Evolutionary conservation across 2,329 filamentous ascomycete species (phyloP), one percentile per base, ranked within the genome.

Genomic region (Myriosclerotinia scirpicola): DNA sequence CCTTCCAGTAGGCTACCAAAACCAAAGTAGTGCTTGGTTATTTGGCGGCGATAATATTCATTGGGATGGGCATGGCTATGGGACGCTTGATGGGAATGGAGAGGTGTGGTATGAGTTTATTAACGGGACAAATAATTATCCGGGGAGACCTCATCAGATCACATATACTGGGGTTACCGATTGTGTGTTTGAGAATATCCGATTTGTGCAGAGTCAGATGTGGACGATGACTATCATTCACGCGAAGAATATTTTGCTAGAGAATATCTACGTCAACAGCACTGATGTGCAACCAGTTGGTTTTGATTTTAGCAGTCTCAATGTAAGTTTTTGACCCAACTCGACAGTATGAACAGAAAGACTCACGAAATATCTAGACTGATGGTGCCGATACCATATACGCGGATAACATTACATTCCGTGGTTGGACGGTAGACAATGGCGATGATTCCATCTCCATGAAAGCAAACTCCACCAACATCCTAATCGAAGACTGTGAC

Each of bases 161-260:
- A 85, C 82, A 22, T 80, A 87, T 71, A 80, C 76, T 22, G 54
- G 63, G 6, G 76, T 78, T 3, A 77, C 83, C 4, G 81, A 86
- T 71, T 81, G 81, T 0, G 73, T 81, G 4, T 77, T 87, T 15
- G 75, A 77, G 48, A 79, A 82, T 3, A 67, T 87, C 20, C 77
- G 78, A 2, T 86, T 85, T 69, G 75, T 87, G 9, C 81, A 84
- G 68, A 84, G 81, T 68, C 85, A 87, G 75, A 87, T 87, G 85
- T 87, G 85, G 81, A 83, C 82, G 0, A 83, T 87, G 79, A 65
- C 68, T 3, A 5, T 70, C 11, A 65, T 67, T 22, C 46, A 82
- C 72, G 82, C 81, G 1, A 69, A 80, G 12, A 76, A 82, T 62
- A 75, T 82, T 1, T 75, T 82, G 0, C 76, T 86, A 9, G 78